phyloP scores from a whole-genome alignment of 73 alveolate genomes.

The Blepharisma stoltei region DNA sequence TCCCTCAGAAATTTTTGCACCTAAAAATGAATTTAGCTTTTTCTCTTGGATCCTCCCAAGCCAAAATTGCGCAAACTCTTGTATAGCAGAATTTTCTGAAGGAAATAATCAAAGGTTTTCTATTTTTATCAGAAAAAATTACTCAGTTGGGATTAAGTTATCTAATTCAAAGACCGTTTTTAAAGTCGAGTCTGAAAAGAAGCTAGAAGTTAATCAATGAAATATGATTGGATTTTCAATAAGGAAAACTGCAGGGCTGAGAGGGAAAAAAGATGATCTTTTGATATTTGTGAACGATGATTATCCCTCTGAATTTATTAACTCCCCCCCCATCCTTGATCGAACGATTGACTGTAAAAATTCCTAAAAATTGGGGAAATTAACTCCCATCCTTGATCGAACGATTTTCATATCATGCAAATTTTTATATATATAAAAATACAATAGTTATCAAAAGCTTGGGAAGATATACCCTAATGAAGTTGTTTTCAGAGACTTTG shows the following conservation, averaged over 20 bases:
- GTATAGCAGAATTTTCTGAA: background rate
- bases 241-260: background rate
- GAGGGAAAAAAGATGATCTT: background rate
- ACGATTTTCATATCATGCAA: too few relatives aligned
- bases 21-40: constrained; percentile 13
- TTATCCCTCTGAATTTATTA: too few relatives aligned
- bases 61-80: background rate
- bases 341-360: too few relatives aligned
- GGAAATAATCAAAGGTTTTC: background rate
- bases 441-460: too few relatives aligned
- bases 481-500: too few relatives aligned
- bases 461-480: too few relatives aligned
- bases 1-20: background rate
- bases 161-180: background rate
- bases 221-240: background rate
- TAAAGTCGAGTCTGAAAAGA: background rate
- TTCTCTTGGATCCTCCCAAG: background rate
- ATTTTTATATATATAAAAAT: too few relatives aligned
- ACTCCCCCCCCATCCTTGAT: too few relatives aligned
- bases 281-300: background rate
- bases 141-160: too few relatives aligned
- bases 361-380: too few relatives aligned
- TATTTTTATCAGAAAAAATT: background rate
- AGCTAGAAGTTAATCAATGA: background rate
- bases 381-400: too few relatives aligned